These are phyloP conservation scores for Fusarium sp. DNA, from an alignment of 2,329 filamentous ascomycete species.

Conservation along the genomic window DNA sequence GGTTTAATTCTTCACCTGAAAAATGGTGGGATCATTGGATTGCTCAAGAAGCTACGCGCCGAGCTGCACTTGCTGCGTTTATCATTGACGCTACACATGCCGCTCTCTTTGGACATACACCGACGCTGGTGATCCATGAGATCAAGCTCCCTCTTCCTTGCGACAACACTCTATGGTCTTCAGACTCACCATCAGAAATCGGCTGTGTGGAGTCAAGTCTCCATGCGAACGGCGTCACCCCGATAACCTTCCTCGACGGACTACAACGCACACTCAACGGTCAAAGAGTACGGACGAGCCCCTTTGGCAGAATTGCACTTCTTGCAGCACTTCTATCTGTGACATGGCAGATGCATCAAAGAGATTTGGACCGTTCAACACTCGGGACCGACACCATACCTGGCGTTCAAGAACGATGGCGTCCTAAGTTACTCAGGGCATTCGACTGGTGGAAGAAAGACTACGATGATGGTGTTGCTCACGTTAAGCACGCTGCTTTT, in stretches of 20 bases:
- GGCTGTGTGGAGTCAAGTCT: slow-evolving; percentile 47
- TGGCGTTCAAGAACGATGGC: slow-evolving; percentile 46
- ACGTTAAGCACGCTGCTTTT: slow-evolving; percentile 45
- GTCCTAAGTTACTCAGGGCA: slow-evolving; percentile 42
- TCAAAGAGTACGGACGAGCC: slow-evolving; percentile 44
- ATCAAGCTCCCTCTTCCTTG: slow-evolving; percentile 47
- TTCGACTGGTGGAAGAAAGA: slow-evolving; percentile 49
- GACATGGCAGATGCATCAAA: slow-evolving; percentile 47
- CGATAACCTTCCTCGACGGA: slow-evolving; percentile 45
- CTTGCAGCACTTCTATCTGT: slow-evolving; percentile 43
- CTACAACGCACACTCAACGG: slow-evolving; percentile 44
- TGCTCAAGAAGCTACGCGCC: slow-evolving; percentile 46
- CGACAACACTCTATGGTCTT: slow-evolving; percentile 47
- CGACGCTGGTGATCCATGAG: slow-evolving; percentile 46
- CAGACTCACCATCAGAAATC: slow-evolving; percentile 46
- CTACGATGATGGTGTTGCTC: slow-evolving; percentile 45
- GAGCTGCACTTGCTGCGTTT: slow-evolving; percentile 45
- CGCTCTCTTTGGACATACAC: slow-evolving; percentile 46
- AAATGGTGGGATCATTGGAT: slow-evolving; percentile 50
- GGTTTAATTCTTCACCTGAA: slow-evolving; percentile 42
- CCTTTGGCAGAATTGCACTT: slow-evolving; percentile 44
- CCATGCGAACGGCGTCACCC: slow-evolving; percentile 45
- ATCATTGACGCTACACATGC: slow-evolving; percentile 47
- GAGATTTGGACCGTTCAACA: slow-evolving; percentile 44
- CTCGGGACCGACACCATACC: slow-evolving; percentile 43